Base-by-base conservation (phyloP, 2,329 filamentous ascomycete species). In the Cercospora zeina region DNA sequence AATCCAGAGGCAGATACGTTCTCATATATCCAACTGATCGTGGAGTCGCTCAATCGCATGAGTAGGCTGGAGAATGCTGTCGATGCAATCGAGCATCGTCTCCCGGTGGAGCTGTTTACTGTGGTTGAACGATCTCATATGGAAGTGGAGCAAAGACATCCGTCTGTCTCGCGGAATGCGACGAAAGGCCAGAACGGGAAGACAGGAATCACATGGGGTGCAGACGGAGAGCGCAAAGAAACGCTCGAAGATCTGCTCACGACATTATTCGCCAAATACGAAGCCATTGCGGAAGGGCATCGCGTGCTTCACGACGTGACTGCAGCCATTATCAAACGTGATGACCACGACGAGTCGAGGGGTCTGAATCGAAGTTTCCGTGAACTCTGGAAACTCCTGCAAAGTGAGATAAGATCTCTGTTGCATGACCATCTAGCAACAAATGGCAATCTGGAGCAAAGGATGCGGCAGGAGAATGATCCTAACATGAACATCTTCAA, bases 1-100 rank as follows among this genome's bases (percentile, higher is more conserved):
- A 99, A 97, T 72, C 93, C 93, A 0, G 95, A 99, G 76, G 88
- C 91, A 2, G 93, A 99, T 74, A 97, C 92, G 0, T 97, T 99
- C 73, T 89, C 90, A 73, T 99, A 99, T 74, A 88, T 97, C 54
- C 86, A 89, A 56, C 80, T 99, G 39, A 78, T 99, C 45, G 86
- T 97, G 2, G 95, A 99, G 76, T 86, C 93, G 0, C 77, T 99
- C 58, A 96, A 96, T 76, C 96, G 90, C 72, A 87, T 99, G 72
- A 91, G 90, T 2, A 85, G 91, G 63, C 79, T 99, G 42, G 92
- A 97, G 67, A 84, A 88, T 51, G 93, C 93, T 1, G 87, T 97
- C 8, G 90, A 97, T 72, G 90, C 87, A 4, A 89, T 99, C 67
- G 96, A 97, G 74, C 91, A 99, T 73, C 85, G 95, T 59, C 81